Base-by-base conservation (phyloP, 495 filamentous ascomycete genomes). In the Evernia prunastri region DNA sequence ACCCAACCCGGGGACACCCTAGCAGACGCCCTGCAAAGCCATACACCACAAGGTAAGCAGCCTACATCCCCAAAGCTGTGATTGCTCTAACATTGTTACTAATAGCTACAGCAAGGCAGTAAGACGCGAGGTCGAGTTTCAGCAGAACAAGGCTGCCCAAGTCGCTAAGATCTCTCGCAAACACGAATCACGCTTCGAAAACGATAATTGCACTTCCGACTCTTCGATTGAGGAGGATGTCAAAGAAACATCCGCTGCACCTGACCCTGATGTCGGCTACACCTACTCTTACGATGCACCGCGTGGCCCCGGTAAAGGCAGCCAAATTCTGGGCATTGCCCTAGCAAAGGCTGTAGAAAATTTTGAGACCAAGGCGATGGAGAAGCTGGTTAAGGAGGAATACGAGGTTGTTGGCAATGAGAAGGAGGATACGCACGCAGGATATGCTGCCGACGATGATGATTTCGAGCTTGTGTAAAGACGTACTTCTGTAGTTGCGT, bases 351-450 rank as follows among this genome's bases (percentile, higher is more conserved):
- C 83, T 4, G 77, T 85, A 31, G 78, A 83, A 72, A 78, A 76
- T 61, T 86, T 76, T 63, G 82, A 86, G 71, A 79, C 75, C 45
- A 76, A 78, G 63, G 77, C 80, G 70, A 84, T 78, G 4, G 83
- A 82, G 71, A 81, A 81, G 72, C 71, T 85, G 29, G 76, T 84
- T 70, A 81, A 80, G 72, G 71, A 78, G 23, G 82, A 85, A 67
- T 86, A 86, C 66, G 82, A 86, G 69, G 75, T 86, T 53, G 74
- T 85, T 49, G 72, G 78, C 42, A 65, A 66, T 5, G 80, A 81
- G 65, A 75, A 72, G 45, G 79, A 78, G 56, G 68, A 72, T 25
- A 61, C 56, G 35, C 63, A 67, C 35, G 47, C 35, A 25, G 75
- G 75, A 58, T 74, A 76, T 69, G 64, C 72, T 9, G 74, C 74